Percentiles rank a stretch among this genome's conserved stretches.
Evolutionary conservation across 169 alveolate genomes (phyloP).

Genomic region (Cystoisospora suis): DNA sequence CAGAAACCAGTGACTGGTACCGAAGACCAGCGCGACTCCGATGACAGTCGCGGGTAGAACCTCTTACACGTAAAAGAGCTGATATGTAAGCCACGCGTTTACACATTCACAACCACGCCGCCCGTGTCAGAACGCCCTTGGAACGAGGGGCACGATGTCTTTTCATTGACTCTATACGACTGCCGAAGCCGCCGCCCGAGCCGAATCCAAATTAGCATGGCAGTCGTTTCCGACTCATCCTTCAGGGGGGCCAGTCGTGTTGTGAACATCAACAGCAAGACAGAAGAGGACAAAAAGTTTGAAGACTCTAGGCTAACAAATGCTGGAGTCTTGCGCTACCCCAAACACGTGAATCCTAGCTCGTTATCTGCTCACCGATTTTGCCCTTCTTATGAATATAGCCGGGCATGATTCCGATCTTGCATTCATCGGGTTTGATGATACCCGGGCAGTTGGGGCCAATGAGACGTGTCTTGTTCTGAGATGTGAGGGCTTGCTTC

Average conservation of each 20-base stretch:
- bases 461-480: slow-evolving; percentile 87
- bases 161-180: background rate
- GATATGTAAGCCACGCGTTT: too few species aligned
- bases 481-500: slow-evolving; percentile 72
- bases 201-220: background rate
- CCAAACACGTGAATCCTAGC: too few species aligned
- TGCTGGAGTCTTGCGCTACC: too few species aligned
- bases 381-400: slow-evolving; percentile 91
- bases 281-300: too few species aligned
- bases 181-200: background rate
- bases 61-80: too few species aligned
- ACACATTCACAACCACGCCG: too few species aligned
- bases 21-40: too few species aligned
- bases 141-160: slow-evolving; percentile 19
- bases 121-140: slow-evolving; percentile 19
- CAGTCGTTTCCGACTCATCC: background rate
- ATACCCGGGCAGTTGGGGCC: slow-evolving; percentile 99
- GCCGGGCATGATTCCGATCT: slow-evolving; percentile 99
- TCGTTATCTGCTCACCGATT: slow-evolving; percentile 85
- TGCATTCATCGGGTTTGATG: slow-evolving; percentile 98
- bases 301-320: too few species aligned
- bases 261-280: too few species aligned
- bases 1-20: too few species aligned
- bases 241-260: too few species aligned
- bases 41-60: too few species aligned